A percentile compares a stretch with the other conserved stretches of the same genome.
Conservation (phyloP, 768 basidiomycete genomes). For the Amanita phalloides region DNA sequence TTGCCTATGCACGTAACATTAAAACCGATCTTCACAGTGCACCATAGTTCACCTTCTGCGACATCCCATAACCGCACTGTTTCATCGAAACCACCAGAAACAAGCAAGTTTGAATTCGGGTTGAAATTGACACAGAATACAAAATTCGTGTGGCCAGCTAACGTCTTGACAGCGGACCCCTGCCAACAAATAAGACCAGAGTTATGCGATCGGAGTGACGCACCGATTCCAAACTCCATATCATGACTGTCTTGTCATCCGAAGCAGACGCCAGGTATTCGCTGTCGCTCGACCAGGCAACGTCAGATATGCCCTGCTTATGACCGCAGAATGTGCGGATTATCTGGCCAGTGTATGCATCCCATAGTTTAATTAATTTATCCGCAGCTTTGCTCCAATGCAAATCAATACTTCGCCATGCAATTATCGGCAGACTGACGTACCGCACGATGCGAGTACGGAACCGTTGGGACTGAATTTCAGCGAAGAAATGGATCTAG, state of each 20-base stretch:
- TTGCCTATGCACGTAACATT: constrained; percentile 39
- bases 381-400: constrained; percentile 62
- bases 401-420: constrained; percentile 12
- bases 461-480: constrained; percentile 85
- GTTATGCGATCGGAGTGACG: constrained; percentile 7
- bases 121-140: constrained; percentile 93
- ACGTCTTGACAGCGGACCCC: constrained; percentile 50
- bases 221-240: constrained; percentile 75
- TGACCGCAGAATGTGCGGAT: constrained; percentile 67
- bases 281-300: constrained; percentile 82
- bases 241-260: constrained; percentile 81
- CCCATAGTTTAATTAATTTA: constrained; percentile 76
- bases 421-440: constrained; percentile 16
- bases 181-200: constrained; percentile 15
- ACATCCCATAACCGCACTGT: constrained; percentile 97
- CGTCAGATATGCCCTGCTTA: constrained; percentile 76
- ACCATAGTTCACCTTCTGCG: constrained; percentile 53
- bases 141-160: constrained; percentile 86
- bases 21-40: background rate
- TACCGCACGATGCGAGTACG: constrained; percentile 78
- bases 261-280: constrained; percentile 85
- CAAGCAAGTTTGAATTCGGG: constrained; percentile 81
- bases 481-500: constrained; percentile 68
- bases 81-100: constrained; percentile 93
- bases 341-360: constrained; percentile 60